A percentile compares a stretch with the other conserved stretches of the same genome.
Evolutionary conservation across 2,329 filamentous ascomycete genomes (phyloP).

Genomic region (Atkinsonella texensis): DNA sequence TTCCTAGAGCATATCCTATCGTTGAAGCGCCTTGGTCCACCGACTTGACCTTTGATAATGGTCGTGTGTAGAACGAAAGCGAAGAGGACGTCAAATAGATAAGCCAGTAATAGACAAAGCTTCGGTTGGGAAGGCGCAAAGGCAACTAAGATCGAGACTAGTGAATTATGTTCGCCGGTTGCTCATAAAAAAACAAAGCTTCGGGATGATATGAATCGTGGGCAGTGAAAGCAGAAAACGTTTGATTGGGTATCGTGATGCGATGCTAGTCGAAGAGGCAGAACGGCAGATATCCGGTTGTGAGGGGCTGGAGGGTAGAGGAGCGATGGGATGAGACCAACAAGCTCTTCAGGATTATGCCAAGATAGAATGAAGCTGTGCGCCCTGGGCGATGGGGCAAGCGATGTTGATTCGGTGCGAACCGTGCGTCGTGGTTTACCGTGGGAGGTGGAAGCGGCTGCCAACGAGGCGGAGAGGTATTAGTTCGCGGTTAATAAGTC

Average conservation of each 20-base stretch:
- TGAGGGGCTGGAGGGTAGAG: not conserved
- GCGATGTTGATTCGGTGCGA: not conserved
- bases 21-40: not conserved
- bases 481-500: not conserved
- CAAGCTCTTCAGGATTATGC: not conserved
- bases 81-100: not conserved
- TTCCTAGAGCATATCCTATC: constrained; percentile 10
- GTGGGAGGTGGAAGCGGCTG: constrained; percentile 1
- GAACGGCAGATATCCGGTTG: not conserved
- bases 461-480: constrained; percentile 4
- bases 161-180: no score
- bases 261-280: not conserved
- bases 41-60: not conserved
- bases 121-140: not conserved
- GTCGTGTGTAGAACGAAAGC: not conserved
- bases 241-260: constrained; percentile 3
- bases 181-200: not conserved
- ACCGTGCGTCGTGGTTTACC: constrained; percentile 3
- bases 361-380: not conserved
- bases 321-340: not conserved
- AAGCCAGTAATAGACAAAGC: not conserved
- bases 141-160: not conserved
- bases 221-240: not conserved
- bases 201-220: not conserved
- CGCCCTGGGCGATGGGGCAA: not conserved